Conservation (phyloP, 106 monocot genomes). For the Phalaenopsis equestris region DNA sequence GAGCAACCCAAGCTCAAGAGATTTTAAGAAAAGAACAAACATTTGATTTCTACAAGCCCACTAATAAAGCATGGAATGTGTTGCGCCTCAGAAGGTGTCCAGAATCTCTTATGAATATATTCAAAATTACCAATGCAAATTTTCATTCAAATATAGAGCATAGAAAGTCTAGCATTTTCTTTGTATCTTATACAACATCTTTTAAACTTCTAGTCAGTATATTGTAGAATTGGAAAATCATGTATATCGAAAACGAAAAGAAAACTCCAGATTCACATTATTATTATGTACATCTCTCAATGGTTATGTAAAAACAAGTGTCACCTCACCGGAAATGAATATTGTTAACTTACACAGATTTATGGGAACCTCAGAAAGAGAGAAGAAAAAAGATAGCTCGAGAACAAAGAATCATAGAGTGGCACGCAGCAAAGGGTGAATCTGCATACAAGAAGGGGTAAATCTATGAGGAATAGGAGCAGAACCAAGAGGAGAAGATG, state of each 20-base stretch:
- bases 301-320: too few species aligned
- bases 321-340: too few species aligned
- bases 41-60: background rate
- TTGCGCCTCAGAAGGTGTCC: background rate
- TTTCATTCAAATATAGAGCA: background rate
- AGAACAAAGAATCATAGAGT: background rate
- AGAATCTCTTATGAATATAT: background rate
- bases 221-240: background rate
- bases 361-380: background rate
- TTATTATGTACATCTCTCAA: too few species aligned
- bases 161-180: background rate
- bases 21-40: background rate
- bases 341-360: background rate
- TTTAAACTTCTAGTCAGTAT: background rate
- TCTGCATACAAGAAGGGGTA: background rate
- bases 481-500: background rate
- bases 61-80: background rate
- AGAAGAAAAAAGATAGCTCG: background rate
- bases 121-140: background rate
- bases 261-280: too few species aligned
- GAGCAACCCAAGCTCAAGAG: too few species aligned
- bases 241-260: background rate
- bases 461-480: constrained; percentile 1
- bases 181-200: background rate
- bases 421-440: background rate